Percentiles rank a stretch among this genome's conserved stretches.
These are phyloP conservation scores for Zea luxurians DNA, from an alignment of 176 grass and related monocot genomes.

Conservation along the genomic window DNA sequence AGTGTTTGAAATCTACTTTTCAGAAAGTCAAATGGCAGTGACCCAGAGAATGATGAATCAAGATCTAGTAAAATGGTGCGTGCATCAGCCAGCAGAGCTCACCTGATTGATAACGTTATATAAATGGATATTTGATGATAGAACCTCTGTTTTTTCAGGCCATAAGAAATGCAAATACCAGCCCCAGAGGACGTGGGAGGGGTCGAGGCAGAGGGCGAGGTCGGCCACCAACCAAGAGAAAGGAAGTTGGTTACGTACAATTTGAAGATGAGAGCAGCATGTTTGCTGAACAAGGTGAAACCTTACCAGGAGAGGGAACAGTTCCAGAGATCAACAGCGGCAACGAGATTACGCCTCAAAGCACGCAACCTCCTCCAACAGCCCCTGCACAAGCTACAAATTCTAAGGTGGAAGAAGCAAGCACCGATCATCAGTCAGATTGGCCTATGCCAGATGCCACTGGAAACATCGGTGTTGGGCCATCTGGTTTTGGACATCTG, in stretches of 20 bases:
- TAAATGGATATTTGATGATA: conserved; percentile 3
- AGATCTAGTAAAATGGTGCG: conserved; percentile 49
- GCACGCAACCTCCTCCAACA: conserved; percentile 21
- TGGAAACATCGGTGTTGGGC: conserved; percentile 59
- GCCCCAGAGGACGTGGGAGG: conserved; percentile 78
- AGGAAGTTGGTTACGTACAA: conserved; percentile 66
- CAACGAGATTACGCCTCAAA: conserved; percentile 46
- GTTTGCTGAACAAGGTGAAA: conserved; percentile 66
- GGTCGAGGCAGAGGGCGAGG: conserved; percentile 76
- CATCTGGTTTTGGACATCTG: conserved; percentile 69
- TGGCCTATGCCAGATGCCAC: conserved; percentile 66
- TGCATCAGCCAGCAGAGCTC: conserved; percentile 3
- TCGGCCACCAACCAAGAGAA: conserved; percentile 72
- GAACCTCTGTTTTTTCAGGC: conserved; percentile 41
- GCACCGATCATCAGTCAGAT: conserved; percentile 44
- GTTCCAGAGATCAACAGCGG: conserved; percentile 47
- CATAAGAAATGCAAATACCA: conserved; percentile 64
- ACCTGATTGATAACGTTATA: neutral
- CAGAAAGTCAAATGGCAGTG: conserved; percentile 53
- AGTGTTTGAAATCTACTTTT: conserved; percentile 21
- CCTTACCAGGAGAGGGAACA: conserved; percentile 51
- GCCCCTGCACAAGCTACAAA: conserved; percentile 5
- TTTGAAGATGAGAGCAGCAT: conserved; percentile 84
- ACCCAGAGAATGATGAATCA: conserved; percentile 54
- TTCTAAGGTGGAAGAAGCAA: conserved; percentile 44